Conservation (phyloP, 73 alveolate genomes). For the Tetrahymena borealis region DNA sequence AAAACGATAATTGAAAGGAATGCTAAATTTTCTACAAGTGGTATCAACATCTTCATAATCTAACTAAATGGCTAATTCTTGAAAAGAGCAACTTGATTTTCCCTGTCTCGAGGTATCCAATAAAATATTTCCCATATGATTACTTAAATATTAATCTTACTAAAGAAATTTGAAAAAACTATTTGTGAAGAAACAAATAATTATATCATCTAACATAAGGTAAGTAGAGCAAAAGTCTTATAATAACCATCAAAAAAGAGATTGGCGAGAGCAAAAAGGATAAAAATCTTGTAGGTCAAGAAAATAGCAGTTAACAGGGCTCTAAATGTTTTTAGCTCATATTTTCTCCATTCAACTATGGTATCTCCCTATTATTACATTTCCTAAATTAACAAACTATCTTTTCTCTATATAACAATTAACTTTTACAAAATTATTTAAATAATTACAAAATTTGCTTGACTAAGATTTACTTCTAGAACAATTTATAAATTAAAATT, state of each 20-base stretch:
- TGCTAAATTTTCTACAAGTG: background rate
- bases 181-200: background rate
- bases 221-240: background rate
- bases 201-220: background rate
- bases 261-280: background rate
- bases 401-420: background rate
- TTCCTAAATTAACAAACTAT: background rate
- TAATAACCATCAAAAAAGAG: background rate
- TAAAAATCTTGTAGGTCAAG: background rate
- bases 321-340: background rate
- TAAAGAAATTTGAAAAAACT: background rate
- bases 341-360: background rate
- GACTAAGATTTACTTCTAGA: too few species aligned
- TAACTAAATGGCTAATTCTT: background rate
- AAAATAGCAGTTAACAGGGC: background rate
- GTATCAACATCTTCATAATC: background rate
- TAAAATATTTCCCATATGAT: background rate
- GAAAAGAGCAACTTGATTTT: background rate
- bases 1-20: background rate
- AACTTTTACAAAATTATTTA: background rate
- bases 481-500: too few species aligned
- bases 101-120: background rate
- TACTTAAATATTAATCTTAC: background rate
- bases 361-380: background rate
- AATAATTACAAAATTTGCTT: too few species aligned